These are phyloP conservation scores for Zymoseptoria passerinii DNA, from an alignment of 2,329 filamentous ascomycete species.

Conservation along the genomic window DNA sequence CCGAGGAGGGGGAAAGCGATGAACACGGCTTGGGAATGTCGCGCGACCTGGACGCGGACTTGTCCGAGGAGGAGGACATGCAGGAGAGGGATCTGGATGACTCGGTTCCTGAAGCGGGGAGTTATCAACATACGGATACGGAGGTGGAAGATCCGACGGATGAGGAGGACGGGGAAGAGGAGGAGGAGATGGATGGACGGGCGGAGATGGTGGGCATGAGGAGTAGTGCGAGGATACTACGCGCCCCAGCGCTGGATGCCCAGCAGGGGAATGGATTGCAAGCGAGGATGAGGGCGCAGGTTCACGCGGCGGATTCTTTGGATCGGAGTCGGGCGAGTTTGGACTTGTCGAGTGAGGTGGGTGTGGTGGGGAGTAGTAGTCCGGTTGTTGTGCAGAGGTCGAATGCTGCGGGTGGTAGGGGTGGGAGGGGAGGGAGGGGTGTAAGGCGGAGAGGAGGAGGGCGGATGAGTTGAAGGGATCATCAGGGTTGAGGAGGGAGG, in stretches of 20 bases:
- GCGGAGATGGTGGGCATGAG: slow-evolving; percentile 21
- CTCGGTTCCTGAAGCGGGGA: slow-evolving; percentile 45
- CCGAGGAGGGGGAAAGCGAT: slow-evolving; percentile 39
- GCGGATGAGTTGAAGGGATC: background rate
- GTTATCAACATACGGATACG: slow-evolving; percentile 48
- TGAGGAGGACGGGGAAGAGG: too few relatives aligned
- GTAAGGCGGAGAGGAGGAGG: too few relatives aligned
- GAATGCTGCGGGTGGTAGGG: slow-evolving; percentile 5
- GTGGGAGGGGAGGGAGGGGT: too few relatives aligned
- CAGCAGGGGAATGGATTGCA: slow-evolving; percentile 15
- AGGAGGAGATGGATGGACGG: slow-evolving; percentile 21
- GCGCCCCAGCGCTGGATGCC: slow-evolving; percentile 4
- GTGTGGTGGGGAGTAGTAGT: slow-evolving; percentile 25
- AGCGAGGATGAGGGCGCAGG: slow-evolving; percentile 25
- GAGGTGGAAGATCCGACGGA: slow-evolving; percentile 37
- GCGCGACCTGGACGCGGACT: slow-evolving; percentile 47
- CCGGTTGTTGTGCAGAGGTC: slow-evolving; percentile 26
- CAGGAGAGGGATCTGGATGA: slow-evolving; percentile 36
- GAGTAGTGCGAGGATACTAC: background rate
- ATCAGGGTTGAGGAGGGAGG: too few relatives aligned
- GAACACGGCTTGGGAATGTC: slow-evolving; percentile 47
- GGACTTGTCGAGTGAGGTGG: slow-evolving; percentile 28
- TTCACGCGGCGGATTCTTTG: slow-evolving; percentile 22
- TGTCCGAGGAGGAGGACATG: slow-evolving; percentile 33
- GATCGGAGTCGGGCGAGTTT: slow-evolving; percentile 28